Evolutionary conservation across 371 early-diverging fungal species (phyloP).

Genomic region (Circinella umbellata): DNA sequence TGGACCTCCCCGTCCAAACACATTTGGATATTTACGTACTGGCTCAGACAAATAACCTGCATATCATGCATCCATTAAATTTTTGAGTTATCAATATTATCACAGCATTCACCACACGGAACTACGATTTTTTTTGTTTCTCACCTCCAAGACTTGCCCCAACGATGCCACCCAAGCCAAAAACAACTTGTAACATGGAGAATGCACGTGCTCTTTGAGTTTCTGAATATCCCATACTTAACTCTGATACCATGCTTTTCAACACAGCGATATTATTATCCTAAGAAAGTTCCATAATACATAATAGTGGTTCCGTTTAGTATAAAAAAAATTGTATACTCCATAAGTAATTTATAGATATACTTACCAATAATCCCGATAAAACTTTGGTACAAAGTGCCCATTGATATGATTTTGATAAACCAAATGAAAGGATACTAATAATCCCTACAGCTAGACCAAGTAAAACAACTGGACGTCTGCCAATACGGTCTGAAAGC

Average conservation of each 20-base stretch:
- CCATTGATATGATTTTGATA: constrained; percentile 67
- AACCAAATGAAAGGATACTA: constrained; percentile 75
- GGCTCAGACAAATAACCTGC: constrained; percentile 77
- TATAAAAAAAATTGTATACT: too few species aligned
- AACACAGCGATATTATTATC: constrained; percentile 83
- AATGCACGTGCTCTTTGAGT: constrained; percentile 56
- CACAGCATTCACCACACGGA: too few species aligned
- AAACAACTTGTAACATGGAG: constrained; percentile 58
- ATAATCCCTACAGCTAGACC: constrained; percentile 80
- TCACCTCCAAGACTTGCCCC: constrained; percentile 81
- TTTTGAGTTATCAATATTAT: too few species aligned
- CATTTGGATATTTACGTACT: constrained; percentile 61
- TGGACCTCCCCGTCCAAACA: constrained; percentile 63
- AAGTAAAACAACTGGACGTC: constrained; percentile 79
- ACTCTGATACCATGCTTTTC: constrained; percentile 88
- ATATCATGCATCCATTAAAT: background rate
- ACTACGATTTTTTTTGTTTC: constrained; percentile 24
- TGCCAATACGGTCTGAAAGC: constrained; percentile 68
- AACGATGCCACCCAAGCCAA: constrained; percentile 58
- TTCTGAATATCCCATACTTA: constrained; percentile 59
- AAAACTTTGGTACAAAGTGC: constrained; percentile 70
- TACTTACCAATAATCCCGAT: constrained; percentile 69
- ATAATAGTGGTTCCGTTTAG: background rate
- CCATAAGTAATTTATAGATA: too few species aligned
- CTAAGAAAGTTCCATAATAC: constrained; percentile 8